phyloP scores from a whole-genome alignment of 2,329 filamentous ascomycete species.

The Aureobasidium namibiae region DNA sequence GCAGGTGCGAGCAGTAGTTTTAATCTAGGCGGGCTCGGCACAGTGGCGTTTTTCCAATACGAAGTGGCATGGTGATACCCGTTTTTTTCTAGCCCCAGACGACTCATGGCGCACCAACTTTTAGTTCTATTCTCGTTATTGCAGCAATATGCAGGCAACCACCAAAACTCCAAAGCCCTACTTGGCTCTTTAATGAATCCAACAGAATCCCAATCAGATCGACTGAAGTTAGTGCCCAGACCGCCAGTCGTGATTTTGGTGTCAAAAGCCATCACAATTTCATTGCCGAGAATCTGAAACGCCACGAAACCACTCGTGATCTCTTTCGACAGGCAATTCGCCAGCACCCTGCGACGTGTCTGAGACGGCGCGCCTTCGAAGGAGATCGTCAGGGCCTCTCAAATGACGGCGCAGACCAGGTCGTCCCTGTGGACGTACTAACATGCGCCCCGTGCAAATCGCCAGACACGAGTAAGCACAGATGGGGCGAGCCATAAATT shows the following conservation, averaged over 20 bases:
- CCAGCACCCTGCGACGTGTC: neutral
- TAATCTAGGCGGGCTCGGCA: conserved; percentile 2
- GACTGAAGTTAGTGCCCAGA: neutral
- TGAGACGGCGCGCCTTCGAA: conserved; percentile 9
- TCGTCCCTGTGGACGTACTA: conserved; percentile 1
- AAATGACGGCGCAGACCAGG: conserved; percentile 1
- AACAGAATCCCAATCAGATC: neutral
- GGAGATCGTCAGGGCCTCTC: conserved; percentile 10
- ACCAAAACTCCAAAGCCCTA: neutral
- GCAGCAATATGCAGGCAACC: conserved; percentile 7
- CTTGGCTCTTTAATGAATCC: neutral
- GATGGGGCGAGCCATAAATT: conserved; percentile 9
- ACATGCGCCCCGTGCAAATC: conserved; percentile 2
- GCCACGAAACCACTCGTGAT: conserved; percentile 8
- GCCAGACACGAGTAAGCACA: conserved; percentile 12
- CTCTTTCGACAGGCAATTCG: conserved; percentile 4
- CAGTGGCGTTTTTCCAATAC: conserved; percentile 6
- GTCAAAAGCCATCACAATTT: conserved; percentile 12
- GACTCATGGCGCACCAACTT: conserved; percentile 6
- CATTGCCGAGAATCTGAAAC: conserved; percentile 12
- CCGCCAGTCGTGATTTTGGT: neutral
- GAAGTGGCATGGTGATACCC: conserved; percentile 11
- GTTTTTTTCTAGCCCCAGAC: conserved; percentile 10
- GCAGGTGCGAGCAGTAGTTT: conserved; percentile 9
- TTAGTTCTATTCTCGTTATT: conserved; percentile 1